A percentile compares a stretch with the other conserved stretches of the same genome.
phyloP scores from a whole-genome alignment of 169 alveolate genomes.

The Plasmodium vinckei region DNA sequence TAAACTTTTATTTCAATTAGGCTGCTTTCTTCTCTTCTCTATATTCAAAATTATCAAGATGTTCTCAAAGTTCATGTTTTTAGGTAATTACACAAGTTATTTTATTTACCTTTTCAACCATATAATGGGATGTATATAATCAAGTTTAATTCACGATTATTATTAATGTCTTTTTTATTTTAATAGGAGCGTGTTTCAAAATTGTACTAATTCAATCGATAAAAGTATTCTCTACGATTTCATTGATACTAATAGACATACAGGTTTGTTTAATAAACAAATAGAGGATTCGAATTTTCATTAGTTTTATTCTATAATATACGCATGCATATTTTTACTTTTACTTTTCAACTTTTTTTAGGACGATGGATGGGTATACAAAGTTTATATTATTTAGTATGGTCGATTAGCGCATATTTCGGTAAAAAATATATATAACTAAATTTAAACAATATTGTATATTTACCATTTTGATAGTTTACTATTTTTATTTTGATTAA shows the following conservation, averaged over 20 bases:
- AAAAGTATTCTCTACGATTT: conserved; percentile 66
- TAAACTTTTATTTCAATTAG: conserved; percentile 2
- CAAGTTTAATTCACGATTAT: background rate
- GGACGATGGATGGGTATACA: conserved; percentile 76
- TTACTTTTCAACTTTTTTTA: conserved; percentile 1
- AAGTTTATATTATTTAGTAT: conserved; percentile 62
- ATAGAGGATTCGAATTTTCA: background rate
- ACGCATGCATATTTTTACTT: background rate
- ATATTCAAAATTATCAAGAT: conserved; percentile 59
- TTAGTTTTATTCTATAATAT: background rate
- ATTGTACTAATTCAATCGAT: conserved; percentile 65
- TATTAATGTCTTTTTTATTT: background rate
- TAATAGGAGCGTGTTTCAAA: conserved; percentile 67
- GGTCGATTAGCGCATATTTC: conserved; percentile 73
- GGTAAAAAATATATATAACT: conserved; percentile 8
- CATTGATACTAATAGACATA: conserved; percentile 53
- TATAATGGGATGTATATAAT: background rate
- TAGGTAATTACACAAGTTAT: conserved; percentile 11
- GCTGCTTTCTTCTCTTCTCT: conserved; percentile 32
- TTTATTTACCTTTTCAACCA: background rate
- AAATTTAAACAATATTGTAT: background rate
- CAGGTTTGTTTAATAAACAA: conserved; percentile 23
- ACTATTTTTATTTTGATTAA: conserved; percentile 9
- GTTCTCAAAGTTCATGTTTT: conserved; percentile 64
- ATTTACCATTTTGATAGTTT: background rate